Evolutionary conservation across 768 basidiomycete species (phyloP).

Genomic region (Macrolepiota dolichaula): DNA sequence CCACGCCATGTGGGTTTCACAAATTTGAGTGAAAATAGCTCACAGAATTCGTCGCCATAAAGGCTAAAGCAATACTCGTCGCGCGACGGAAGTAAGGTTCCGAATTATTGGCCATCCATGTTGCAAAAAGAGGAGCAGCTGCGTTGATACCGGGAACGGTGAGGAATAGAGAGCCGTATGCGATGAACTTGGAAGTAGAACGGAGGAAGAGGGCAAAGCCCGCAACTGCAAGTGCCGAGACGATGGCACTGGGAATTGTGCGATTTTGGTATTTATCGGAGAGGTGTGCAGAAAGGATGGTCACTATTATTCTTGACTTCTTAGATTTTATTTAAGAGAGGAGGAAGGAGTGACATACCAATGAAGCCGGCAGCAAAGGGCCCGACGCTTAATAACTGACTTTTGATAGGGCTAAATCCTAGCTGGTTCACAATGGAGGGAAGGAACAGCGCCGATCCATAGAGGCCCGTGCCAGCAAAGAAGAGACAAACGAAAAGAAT

Average conservation of each 20-base stretch:
- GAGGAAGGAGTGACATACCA: conserved; percentile 18
- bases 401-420: conserved; percentile 26
- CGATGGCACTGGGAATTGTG: conserved; percentile 20
- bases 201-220: conserved; percentile 29
- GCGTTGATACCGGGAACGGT: conserved; percentile 32
- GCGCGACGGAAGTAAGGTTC: conserved; percentile 34
- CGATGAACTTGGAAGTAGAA: conserved; percentile 21
- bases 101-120: conserved; percentile 37
- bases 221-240: conserved; percentile 22
- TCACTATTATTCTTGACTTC: conserved; percentile 19
- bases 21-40: background rate
- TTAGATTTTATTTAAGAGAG: background rate
- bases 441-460: conserved; percentile 32
- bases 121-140: conserved; percentile 23
- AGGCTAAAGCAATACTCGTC: conserved; percentile 30
- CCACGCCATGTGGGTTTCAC: no score
- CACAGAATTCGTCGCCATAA: conserved; percentile 32
- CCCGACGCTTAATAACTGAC: conserved; percentile 34
- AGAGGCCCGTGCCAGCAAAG: conserved; percentile 30
- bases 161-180: conserved; percentile 32
- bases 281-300: conserved; percentile 20
- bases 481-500: conserved; percentile 32
- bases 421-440: conserved; percentile 35
- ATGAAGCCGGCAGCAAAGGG: conserved; percentile 34
- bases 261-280: conserved; percentile 26